phyloP scores from a whole-genome alignment of 1,284 basidiomycete species.

The Cryptococcus deneoformans region DNA sequence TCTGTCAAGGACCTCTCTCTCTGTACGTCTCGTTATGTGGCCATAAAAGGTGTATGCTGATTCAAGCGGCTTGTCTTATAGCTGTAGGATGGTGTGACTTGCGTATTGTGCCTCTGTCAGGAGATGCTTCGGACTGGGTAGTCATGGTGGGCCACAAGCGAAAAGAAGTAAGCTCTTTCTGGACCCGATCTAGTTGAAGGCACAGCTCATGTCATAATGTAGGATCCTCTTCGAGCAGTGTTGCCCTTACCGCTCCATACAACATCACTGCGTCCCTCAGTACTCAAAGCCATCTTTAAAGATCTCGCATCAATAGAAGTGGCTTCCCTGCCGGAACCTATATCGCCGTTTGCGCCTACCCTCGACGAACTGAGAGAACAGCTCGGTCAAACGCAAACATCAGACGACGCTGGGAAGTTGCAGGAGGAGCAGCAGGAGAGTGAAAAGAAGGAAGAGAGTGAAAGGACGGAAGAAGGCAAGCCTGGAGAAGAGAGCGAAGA shows the following conservation, averaged over 20 bases:
- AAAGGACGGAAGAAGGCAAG: constrained; percentile 1
- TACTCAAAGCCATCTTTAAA: constrained; percentile 37
- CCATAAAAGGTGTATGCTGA: background rate
- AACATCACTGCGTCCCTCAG: constrained; percentile 38
- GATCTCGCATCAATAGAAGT: constrained; percentile 19
- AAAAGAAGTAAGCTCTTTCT: constrained; percentile 24
- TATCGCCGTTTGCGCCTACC: constrained; percentile 28
- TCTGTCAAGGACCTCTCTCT: constrained; percentile 46
- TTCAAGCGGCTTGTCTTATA: constrained; percentile 6
- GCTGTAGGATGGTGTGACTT: constrained; percentile 50
- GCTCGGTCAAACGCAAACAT: constrained; percentile 3
- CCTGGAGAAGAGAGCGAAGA: background rate
- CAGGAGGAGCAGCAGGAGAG: constrained; percentile 2
- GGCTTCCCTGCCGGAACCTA: constrained; percentile 19
- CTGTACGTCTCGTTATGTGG: constrained; percentile 24
- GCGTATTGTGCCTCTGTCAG: constrained; percentile 23
- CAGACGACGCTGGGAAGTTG: background rate
- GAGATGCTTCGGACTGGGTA: constrained; percentile 29
- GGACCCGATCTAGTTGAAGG: background rate
- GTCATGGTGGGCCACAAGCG: constrained; percentile 44
- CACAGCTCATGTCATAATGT: background rate
- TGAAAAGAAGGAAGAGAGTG: constrained; percentile 1
- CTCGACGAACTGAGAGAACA: constrained; percentile 22
- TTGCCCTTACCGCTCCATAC: constrained; percentile 46
- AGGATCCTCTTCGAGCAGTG: constrained; percentile 47